Evolutionary conservation across 305 asterid species (phyloP).

Genomic region (Solanum hybrid): DNA sequence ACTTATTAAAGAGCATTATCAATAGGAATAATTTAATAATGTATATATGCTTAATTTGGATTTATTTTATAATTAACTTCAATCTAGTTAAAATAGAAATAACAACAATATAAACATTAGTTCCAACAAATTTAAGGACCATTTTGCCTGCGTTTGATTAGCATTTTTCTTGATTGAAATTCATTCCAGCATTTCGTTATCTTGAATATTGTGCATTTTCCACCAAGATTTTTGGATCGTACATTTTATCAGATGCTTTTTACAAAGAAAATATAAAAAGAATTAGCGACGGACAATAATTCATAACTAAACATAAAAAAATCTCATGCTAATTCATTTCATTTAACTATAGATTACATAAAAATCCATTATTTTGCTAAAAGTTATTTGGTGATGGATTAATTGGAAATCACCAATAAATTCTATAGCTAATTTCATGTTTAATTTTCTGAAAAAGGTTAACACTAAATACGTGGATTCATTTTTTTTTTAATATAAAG

Average conservation of each 20-base stretch:
- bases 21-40: neutral
- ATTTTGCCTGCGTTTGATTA: neutral
- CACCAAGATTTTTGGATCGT: neutral
- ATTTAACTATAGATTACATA: neutral
- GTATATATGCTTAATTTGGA: neutral
- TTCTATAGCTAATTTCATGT: neutral
- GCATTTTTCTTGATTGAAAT: neutral
- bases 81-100: neutral
- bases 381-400: neutral
- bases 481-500: neutral
- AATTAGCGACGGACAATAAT: too few relatives aligned
- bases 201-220: neutral
- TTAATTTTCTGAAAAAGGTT: too few relatives aligned
- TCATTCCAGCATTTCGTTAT: neutral
- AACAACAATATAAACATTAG: neutral
- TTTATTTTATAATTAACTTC: neutral
- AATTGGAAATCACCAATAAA: too few relatives aligned
- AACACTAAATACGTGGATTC: too few relatives aligned
- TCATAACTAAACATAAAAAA: too few relatives aligned
- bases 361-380: neutral
- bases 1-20: neutral
- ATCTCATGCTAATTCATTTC: neutral
- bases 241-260: neutral
- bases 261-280: too few relatives aligned
- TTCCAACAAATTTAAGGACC: neutral